Evolutionary conservation across 768 basidiomycete genomes (phyloP), one percentile per base, ranked within the genome.

Genomic region (Pholiota molesta): DNA sequence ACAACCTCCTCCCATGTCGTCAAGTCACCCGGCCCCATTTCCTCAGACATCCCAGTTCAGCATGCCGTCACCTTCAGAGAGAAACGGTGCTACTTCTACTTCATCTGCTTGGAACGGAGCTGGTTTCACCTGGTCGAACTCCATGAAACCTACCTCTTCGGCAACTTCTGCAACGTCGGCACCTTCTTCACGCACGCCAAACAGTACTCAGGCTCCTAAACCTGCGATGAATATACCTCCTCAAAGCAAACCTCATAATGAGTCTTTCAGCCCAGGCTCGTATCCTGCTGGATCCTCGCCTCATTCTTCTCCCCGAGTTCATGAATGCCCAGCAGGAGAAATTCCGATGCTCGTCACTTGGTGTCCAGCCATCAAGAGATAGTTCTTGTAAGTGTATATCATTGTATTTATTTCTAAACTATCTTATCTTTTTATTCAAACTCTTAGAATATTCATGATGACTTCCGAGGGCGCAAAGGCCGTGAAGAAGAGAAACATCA

Each of bases 241-340:
- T 23, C 37, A 62, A 21, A 65, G 66, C 10, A 74, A 74, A 56
- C 72, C 74, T 16, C 66, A 75, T 39, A 63, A 69, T 40, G 77
- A 73, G n/a, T 79, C 79, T 10, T 70, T 75, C 44, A 75, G 74
- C 52, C 69, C 77, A 16, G 68, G 70, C 5, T 55, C 72, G 4
- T 71, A 65, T 52, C 67, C 73, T 3, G 58, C 71, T 9, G 67
- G 70, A 40, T 53, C 69, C n/a, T 71, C 72, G 2, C 68, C 73
- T 16, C 42, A 67, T 6, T 35, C 66, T 3, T 61, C 68, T 16
- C 35, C 73, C 81, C 21, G 87, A 90, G 67, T 83, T 86, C 31
- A 82, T 82, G 29, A 80, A 84, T 51, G 78, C 81, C 62, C 90
- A 89, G 70, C 86, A 88, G 68, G 89, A 91, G 77, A 78, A 78